Evolutionary conservation across 2,329 filamentous ascomycete genomes (phyloP).

Genomic region (Aspergillus pseudonomiae): DNA sequence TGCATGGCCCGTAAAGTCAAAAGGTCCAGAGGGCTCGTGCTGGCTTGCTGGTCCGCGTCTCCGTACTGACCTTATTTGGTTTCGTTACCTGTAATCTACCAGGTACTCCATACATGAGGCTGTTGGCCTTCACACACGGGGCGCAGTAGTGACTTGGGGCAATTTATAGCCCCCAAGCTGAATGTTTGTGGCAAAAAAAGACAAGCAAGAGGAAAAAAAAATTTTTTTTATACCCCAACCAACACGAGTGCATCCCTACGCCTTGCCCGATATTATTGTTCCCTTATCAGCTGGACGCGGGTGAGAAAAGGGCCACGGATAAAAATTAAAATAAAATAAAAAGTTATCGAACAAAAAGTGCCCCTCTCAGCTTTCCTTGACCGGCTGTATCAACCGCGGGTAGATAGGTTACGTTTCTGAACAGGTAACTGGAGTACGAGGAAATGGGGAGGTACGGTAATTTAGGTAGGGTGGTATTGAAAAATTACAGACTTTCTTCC

Average conservation of each 20-base stretch:
- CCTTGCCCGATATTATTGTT: not conserved
- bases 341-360: not conserved
- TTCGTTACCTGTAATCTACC: not conserved
- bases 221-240: not conserved
- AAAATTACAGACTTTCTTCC: not conserved
- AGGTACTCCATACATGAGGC: not conserved
- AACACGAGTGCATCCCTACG: not conserved
- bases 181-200: not conserved
- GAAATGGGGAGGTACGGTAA: not conserved
- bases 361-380: not conserved
- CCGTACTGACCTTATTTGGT: not conserved
- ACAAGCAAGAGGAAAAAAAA: not conserved
- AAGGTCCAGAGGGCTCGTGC: conserved; percentile 1
- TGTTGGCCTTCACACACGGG: not conserved
- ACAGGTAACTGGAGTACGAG: not conserved
- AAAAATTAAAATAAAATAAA: not conserved
- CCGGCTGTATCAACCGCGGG: not conserved
- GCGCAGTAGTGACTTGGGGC: not conserved
- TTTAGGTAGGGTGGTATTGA: not conserved
- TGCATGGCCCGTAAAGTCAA: conserved; percentile 5
- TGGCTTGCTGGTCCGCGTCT: not conserved
- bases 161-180: conserved; percentile 3
- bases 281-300: not conserved
- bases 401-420: not conserved
- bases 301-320: not conserved